Conservation (phyloP, 2,329 filamentous ascomycete species). For the Penicillium decumbens region DNA sequence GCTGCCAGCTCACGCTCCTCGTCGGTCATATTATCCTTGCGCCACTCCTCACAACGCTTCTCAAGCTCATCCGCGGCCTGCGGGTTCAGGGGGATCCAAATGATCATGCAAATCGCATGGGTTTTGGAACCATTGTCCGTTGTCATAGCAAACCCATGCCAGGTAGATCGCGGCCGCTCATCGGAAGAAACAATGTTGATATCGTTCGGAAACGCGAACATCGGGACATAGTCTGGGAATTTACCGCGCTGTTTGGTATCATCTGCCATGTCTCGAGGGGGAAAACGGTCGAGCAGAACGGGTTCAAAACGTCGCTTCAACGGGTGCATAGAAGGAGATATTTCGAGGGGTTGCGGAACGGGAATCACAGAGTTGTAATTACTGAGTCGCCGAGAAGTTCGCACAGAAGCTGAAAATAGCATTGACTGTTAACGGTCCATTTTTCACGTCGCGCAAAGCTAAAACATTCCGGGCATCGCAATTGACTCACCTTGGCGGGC, state of each 20-base stretch:
- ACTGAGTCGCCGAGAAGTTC: constrained; percentile 82
- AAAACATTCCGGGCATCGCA: neutral
- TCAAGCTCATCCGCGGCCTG: constrained; percentile 73
- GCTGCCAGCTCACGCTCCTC: constrained; percentile 92
- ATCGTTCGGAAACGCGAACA: constrained; percentile 99
- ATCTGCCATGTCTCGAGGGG: constrained; percentile 73
- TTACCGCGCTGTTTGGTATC: constrained; percentile 73
- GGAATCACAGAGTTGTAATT: constrained; percentile 99
- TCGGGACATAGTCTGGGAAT: constrained; percentile 96
- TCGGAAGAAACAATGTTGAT: constrained; percentile 95
- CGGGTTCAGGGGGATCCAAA: constrained; percentile 84
- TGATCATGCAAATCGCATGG: constrained; percentile 83
- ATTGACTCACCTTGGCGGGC: constrained; percentile 63
- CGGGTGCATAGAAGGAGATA: constrained; percentile 90
- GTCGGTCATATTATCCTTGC: constrained; percentile 91
- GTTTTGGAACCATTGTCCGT: constrained; percentile 85
- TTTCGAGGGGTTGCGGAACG: constrained; percentile 81
- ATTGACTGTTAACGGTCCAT: constrained; percentile 13
- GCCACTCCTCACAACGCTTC: constrained; percentile 76
- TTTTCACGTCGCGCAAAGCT: neutral
- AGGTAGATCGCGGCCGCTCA: constrained; percentile 88
- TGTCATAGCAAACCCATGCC: constrained; percentile 99
- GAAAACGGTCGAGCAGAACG: constrained; percentile 91
- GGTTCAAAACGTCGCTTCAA: constrained; percentile 91
- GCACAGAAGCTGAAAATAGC: constrained; percentile 54